A percentile compares a stretch with the other conserved stretches of the same genome.
These are phyloP conservation scores for Ceratobasidium sp. DNA, from an alignment of 1,284 basidiomycete species.

Conservation along the genomic window DNA sequence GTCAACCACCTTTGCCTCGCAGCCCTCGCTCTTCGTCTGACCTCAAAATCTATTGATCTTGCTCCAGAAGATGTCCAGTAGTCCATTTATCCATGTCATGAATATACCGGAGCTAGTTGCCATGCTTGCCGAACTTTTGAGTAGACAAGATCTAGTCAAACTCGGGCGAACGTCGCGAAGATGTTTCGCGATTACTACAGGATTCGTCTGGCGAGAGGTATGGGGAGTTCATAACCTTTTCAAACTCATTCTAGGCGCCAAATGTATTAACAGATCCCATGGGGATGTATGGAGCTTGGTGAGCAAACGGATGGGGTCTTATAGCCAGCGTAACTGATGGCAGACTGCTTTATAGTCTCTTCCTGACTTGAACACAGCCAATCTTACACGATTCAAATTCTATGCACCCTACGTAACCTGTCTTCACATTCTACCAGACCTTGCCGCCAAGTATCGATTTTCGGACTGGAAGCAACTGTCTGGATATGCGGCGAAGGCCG, in stretches of 20 bases:
- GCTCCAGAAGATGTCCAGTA: too few species aligned
- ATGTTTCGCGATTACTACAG: not conserved
- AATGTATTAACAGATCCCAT: not conserved
- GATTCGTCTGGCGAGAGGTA: not conserved
- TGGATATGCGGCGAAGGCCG: not conserved
- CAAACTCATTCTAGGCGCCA: not conserved
- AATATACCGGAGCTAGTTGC: not conserved
- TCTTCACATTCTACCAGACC: conserved; percentile 4
- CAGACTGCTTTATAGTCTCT: not conserved
- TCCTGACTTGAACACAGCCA: not conserved
- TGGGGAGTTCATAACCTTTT: not conserved
- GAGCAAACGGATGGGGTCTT: not conserved
- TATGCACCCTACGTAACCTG: not conserved
- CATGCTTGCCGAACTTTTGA: not conserved
- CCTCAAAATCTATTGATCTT: not conserved
- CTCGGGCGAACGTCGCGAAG: not conserved
- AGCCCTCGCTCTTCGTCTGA: too few species aligned
- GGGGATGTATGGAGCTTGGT: not conserved
- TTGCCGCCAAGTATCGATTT: not conserved
- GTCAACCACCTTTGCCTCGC: too few species aligned
- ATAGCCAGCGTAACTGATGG: too few species aligned
- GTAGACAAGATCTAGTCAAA: not conserved
- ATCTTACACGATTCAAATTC: not conserved
- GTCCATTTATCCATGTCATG: not conserved
- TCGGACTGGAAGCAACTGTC: not conserved